Conservation (phyloP, 768 basidiomycete species). For the Megacollybia marginata region DNA sequence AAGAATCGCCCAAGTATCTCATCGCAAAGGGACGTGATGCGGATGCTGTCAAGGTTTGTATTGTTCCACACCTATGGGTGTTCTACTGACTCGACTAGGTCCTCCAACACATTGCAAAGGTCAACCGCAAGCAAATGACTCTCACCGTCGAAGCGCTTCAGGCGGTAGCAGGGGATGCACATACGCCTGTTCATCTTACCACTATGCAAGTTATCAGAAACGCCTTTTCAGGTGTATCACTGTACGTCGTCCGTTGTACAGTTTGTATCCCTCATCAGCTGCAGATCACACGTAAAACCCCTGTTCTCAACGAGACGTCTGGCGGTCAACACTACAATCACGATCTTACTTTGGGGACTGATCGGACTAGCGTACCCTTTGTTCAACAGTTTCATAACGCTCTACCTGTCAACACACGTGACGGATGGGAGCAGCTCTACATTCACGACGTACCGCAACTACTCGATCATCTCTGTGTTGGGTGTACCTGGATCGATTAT, state of each 20-base stretch:
- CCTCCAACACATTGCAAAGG: conserved; percentile 38
- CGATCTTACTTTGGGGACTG: too few relatives aligned
- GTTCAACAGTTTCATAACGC: conserved; percentile 22
- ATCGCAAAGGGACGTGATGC: conserved; percentile 48
- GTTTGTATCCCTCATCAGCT: neutral
- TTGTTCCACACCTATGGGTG: neutral
- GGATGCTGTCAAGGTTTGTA: conserved; percentile 40
- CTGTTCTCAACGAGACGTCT: too few relatives aligned
- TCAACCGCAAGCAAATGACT: conserved; percentile 36
- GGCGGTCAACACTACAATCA: too few relatives aligned
- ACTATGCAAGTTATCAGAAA: conserved; percentile 21
- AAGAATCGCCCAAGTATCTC: conserved; percentile 58
- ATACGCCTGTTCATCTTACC: conserved; percentile 10
- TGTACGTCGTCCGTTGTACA: conserved; percentile 22
- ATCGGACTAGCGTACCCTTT: too few relatives aligned
- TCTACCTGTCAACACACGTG: conserved; percentile 33
- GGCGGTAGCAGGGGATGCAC: conserved; percentile 16
- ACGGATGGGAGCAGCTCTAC: conserved; percentile 16
- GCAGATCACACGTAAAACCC: too few relatives aligned
- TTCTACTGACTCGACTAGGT: conserved; percentile 21
- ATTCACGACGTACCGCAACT: conserved; percentile 36
- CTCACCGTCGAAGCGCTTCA: conserved; percentile 39
- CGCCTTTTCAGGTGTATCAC: conserved; percentile 30
- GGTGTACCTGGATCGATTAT: conserved; percentile 42
- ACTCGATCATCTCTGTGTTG: conserved; percentile 38